These are phyloP conservation scores for Cucurbitaria berberidis DNA, from an alignment of 2,329 filamentous ascomycete species.

Conservation along the genomic window DNA sequence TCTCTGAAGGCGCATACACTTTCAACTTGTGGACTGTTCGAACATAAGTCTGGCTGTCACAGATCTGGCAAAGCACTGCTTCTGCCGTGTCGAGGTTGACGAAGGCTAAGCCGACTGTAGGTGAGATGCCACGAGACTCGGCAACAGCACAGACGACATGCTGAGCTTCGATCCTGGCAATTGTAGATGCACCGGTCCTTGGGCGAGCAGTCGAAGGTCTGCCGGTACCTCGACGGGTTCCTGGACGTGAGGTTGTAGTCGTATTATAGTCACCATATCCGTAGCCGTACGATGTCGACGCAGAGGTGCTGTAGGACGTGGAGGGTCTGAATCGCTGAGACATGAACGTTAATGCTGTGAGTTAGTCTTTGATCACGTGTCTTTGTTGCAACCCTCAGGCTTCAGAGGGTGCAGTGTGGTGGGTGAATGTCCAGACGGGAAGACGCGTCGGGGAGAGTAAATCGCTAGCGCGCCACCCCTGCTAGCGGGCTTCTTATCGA, in stretches of 20 bases:
- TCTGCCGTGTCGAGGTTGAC: slow-evolving; percentile 86
- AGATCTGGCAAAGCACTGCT: slow-evolving; percentile 85
- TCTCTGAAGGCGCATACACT: slow-evolving; percentile 78
- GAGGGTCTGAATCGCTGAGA: slow-evolving; percentile 27
- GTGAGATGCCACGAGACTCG: slow-evolving; percentile 85
- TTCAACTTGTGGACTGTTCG: slow-evolving; percentile 85
- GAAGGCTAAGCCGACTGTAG: slow-evolving; percentile 84
- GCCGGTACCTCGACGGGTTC: slow-evolving; percentile 39
- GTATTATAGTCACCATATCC: slow-evolving; percentile 45
- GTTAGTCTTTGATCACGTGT: slow-evolving; percentile 28
- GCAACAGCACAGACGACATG: slow-evolving; percentile 86
- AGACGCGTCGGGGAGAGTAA: slow-evolving; percentile 13
- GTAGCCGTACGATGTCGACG: slow-evolving; percentile 42
- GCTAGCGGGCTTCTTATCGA: slow-evolving; percentile 34
- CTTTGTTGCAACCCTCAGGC: slow-evolving; percentile 1
- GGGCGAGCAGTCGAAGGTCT: slow-evolving; percentile 56
- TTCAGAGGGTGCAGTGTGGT: not conserved
- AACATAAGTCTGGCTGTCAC: slow-evolving; percentile 90
- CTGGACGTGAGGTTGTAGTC: slow-evolving; percentile 45
- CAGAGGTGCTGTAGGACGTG: slow-evolving; percentile 42
- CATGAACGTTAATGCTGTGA: slow-evolving; percentile 36
- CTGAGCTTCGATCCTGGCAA: slow-evolving; percentile 64
- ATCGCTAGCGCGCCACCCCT: slow-evolving; percentile 25
- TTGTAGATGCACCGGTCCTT: slow-evolving; percentile 63
- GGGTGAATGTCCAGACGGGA: not conserved